Conservation (phyloP, 495 filamentous ascomycete species). For the Aspergillus coremiiformis region DNA sequence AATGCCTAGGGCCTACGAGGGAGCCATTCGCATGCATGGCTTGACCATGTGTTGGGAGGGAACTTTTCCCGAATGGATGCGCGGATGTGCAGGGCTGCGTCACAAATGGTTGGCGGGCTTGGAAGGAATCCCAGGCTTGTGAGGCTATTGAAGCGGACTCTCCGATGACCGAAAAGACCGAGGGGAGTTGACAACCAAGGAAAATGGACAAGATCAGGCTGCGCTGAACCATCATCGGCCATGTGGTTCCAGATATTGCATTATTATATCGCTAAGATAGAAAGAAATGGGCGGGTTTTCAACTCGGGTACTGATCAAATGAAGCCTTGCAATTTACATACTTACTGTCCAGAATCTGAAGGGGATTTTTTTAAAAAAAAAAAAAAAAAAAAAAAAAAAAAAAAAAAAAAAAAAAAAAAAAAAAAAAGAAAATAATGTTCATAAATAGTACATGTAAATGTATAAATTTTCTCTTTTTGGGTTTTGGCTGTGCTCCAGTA, state of each 20-base stretch:
- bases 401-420: too few relatives aligned
- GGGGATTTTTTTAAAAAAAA: background rate
- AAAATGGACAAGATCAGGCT: constrained; percentile 6
- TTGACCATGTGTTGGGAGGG: constrained; percentile 22
- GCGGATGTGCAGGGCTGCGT: constrained; percentile 20
- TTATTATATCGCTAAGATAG: constrained; percentile 2
- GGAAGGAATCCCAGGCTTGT: constrained; percentile 9
- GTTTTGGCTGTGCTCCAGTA: background rate
- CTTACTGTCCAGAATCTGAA: background rate
- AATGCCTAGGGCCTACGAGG: background rate
- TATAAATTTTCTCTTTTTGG: background rate
- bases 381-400: background rate
- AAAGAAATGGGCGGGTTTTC: background rate
- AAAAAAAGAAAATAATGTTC: too few relatives aligned
- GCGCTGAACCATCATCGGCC: constrained; percentile 14
- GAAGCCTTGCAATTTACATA: background rate
- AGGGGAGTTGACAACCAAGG: constrained; percentile 2
- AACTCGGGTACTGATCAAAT: background rate
- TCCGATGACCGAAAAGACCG: constrained; percentile 20
- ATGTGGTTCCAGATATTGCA: constrained; percentile 18
- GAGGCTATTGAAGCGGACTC: constrained; percentile 21
- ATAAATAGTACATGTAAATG: too few relatives aligned
- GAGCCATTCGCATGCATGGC: constrained; percentile 12
- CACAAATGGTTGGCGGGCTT: constrained; percentile 10
- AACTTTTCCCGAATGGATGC: constrained; percentile 21